Percentiles rank a stretch among this genome's conserved stretches.
phyloP scores from a whole-genome alignment of 2,329 filamentous ascomycete species.

The Ophiostoma himal-ulmi region DNA sequence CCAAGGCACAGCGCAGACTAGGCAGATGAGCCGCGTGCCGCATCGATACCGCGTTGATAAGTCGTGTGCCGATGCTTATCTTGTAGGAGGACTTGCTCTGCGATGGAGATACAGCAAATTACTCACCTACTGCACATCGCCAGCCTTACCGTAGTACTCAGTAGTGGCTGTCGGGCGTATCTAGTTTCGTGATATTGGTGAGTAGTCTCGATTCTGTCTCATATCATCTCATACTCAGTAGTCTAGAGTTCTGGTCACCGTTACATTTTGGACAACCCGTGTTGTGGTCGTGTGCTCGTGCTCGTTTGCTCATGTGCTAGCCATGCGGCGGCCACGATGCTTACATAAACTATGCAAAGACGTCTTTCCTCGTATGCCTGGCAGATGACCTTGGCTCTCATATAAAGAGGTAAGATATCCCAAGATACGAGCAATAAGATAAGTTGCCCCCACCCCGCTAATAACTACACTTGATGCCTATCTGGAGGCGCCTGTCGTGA shows the following conservation, averaged over 20 bases:
- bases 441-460: neutral
- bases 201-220: neutral
- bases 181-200: neutral
- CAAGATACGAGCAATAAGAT: neutral
- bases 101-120: too few relatives aligned
- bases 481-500: slow-evolving; percentile 6
- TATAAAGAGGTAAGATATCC: too few relatives aligned
- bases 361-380: neutral
- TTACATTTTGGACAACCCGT: neutral
- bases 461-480: slow-evolving; percentile 4
- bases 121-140: neutral
- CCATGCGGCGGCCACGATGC: neutral
- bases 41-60: neutral
- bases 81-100: neutral
- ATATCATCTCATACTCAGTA: neutral
- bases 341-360: neutral
- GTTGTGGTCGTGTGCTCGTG: neutral
- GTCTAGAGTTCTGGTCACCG: neutral
- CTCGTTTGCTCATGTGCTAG: neutral
- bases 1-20: neutral
- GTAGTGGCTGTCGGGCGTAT: neutral
- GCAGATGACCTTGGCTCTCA: neutral
- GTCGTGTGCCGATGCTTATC: neutral
- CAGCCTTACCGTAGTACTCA: neutral
- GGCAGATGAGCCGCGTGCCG: neutral